Conservation (phyloP, 345 rosid species). For the Bruguiera sexangula region DNA sequence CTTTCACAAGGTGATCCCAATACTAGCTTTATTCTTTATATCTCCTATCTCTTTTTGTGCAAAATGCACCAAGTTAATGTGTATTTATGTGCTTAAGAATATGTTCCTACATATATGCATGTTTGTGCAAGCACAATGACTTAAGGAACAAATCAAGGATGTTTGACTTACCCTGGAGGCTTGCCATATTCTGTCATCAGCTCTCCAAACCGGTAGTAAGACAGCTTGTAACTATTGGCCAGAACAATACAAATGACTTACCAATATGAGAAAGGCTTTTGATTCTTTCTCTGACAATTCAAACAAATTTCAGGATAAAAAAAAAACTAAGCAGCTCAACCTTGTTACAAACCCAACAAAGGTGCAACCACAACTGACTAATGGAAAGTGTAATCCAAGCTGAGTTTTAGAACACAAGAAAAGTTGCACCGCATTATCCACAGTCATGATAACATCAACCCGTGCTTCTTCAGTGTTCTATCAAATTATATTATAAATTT, state of each 20-base stretch:
- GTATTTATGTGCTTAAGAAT: background rate
- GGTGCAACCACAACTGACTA: too few relatives aligned
- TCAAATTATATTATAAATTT: too few relatives aligned
- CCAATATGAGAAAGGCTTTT: background rate
- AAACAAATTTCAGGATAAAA: background rate
- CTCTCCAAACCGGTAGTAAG: slow-evolving; percentile 95
- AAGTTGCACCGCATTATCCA: background rate
- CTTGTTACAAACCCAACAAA: too few relatives aligned
- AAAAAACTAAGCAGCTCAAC: background rate
- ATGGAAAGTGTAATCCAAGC: too few relatives aligned
- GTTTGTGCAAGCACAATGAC: background rate
- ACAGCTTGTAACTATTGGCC: slow-evolving; percentile 80
- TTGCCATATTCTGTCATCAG: slow-evolving; percentile 84
- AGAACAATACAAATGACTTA: background rate
- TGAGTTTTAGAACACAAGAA: background rate
- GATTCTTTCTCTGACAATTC: background rate
- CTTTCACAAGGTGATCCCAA: too few relatives aligned
- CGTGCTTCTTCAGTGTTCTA: too few relatives aligned
- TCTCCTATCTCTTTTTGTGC: background rate
- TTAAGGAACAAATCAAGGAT: background rate
- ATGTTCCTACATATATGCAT: background rate
- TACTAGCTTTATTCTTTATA: background rate
- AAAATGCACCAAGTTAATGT: background rate
- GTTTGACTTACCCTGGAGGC: slow-evolving; percentile 76
- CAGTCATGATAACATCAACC: too few relatives aligned